These are phyloP conservation scores for Wakefieldia striispora DNA, from an alignment of 768 basidiomycete species.

Conservation along the genomic window DNA sequence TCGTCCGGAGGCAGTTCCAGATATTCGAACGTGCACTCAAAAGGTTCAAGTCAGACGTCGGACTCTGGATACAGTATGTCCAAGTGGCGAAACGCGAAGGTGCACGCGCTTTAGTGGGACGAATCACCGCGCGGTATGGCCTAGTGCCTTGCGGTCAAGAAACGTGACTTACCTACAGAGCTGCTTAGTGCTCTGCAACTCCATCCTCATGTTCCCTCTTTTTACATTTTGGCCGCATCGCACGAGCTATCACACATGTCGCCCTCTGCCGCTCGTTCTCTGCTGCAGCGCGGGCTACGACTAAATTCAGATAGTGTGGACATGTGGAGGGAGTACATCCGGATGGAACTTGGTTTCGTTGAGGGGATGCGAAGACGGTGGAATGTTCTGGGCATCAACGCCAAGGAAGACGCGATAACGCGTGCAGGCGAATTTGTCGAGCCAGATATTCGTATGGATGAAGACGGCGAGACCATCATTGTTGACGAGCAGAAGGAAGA, in stretches of 20 bases:
- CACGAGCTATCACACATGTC: conserved; percentile 77
- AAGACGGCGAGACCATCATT: conserved; percentile 10
- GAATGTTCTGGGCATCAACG: conserved; percentile 69
- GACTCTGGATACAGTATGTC: conserved; percentile 87
- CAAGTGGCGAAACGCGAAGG: conserved; percentile 78
- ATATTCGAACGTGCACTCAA: conserved; percentile 89
- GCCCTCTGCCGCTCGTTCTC: conserved; percentile 74
- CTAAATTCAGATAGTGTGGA: conserved; percentile 68
- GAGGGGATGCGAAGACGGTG: conserved; percentile 78
- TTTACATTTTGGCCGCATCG: conserved; percentile 83
- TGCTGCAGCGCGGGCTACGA: conserved; percentile 84
- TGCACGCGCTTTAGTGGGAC: conserved; percentile 74
- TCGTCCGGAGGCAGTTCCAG: conserved; percentile 81
- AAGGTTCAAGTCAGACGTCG: conserved; percentile 86
- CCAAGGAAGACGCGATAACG: conserved; percentile 11
- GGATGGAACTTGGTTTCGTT: conserved; percentile 85
- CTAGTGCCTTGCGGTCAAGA: background rate
- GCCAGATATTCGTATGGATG: conserved; percentile 24
- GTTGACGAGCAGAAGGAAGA: conserved; percentile 22
- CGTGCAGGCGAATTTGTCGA: conserved; percentile 20
- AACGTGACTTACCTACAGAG: conserved; percentile 6
- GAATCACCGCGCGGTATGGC: conserved; percentile 76
- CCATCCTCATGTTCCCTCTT: conserved; percentile 71
- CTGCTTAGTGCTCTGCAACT: conserved; percentile 73
- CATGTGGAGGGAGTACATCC: conserved; percentile 88